phyloP scores from a whole-genome alignment of 345 rosid species.

The Acer negundo region DNA sequence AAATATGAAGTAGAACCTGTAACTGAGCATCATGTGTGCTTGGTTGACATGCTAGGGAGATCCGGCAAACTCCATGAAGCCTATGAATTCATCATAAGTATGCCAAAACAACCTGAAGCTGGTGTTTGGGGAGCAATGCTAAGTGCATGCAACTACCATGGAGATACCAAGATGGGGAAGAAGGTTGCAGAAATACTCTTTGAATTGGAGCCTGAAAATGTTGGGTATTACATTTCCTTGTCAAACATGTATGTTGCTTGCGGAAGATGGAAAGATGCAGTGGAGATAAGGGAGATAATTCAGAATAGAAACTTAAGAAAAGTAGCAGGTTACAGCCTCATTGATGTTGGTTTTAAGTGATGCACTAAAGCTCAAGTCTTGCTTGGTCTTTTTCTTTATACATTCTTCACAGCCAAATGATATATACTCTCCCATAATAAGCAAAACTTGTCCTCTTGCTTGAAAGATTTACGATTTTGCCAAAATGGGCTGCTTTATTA shows the following conservation, averaged over 20 bases:
- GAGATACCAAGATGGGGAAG: slow-evolving; percentile 45
- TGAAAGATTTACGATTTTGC: too few relatives aligned
- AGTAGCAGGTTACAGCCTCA: slow-evolving; percentile 44
- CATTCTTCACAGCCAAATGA: too few relatives aligned
- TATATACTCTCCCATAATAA: too few relatives aligned
- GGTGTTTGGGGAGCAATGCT: slow-evolving; percentile 65
- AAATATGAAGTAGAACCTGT: slow-evolving; percentile 42
- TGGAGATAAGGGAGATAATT: slow-evolving; percentile 37
- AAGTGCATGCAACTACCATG: slow-evolving; percentile 52
- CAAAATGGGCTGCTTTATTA: too few relatives aligned
- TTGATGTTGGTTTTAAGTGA: slow-evolving; percentile 28
- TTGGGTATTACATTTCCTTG: slow-evolving; percentile 43
- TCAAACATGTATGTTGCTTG: slow-evolving; percentile 47
- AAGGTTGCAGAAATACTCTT: slow-evolving; percentile 56
- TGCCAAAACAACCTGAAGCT: slow-evolving; percentile 32
- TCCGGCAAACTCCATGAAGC: slow-evolving; percentile 57
- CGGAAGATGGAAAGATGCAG: slow-evolving; percentile 57
- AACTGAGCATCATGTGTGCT: slow-evolving; percentile 47
- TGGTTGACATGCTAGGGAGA: slow-evolving; percentile 62
- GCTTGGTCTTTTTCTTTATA: too few relatives aligned
- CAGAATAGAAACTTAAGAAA: slow-evolving; percentile 40
- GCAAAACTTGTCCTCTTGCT: too few relatives aligned
- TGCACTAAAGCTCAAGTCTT: neutral
- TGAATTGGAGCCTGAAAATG: slow-evolving; percentile 57
- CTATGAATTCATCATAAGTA: slow-evolving; percentile 42